These are phyloP conservation scores for Chloroidium sp. DNA, from an alignment of 163 green algal species.

Conservation along the genomic window DNA sequence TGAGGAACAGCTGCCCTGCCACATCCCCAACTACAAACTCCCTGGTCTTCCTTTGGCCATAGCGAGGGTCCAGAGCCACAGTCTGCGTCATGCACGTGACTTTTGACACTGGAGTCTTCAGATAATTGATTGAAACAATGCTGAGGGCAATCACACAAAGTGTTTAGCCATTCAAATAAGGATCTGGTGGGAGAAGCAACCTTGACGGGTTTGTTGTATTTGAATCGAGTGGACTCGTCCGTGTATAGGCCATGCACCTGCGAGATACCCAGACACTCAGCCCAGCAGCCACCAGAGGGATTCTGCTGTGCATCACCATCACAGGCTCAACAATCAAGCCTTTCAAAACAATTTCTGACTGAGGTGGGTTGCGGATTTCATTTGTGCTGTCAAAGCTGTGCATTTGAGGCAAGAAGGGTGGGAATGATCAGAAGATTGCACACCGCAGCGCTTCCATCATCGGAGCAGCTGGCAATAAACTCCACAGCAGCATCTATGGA, in stretches of 20 bases:
- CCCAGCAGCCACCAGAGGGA: background rate
- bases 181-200: slow-evolving; percentile 7
- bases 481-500: slow-evolving; percentile 72
- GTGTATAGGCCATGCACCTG: slow-evolving; percentile 67
- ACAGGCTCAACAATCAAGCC: too few relatives aligned
- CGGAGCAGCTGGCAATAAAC: slow-evolving; percentile 66
- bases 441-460: slow-evolving; percentile 68
- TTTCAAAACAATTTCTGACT: too few relatives aligned
- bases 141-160: too few relatives aligned
- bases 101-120: too few relatives aligned
- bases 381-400: too few relatives aligned
- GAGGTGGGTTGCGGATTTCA: too few relatives aligned
- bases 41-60: slow-evolving; percentile 51
- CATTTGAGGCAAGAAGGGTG: too few relatives aligned
- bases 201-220: slow-evolving; percentile 39
- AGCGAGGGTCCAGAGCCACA: slow-evolving; percentile 77
- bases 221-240: slow-evolving; percentile 39
- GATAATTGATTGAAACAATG: too few relatives aligned
- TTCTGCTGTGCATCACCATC: too few relatives aligned
- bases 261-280: background rate
- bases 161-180: too few relatives aligned
- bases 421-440: background rate
- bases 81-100: slow-evolving; percentile 25
- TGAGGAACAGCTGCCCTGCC: slow-evolving; percentile 60
- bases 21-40: slow-evolving; percentile 69